A percentile compares a stretch with the other conserved stretches of the same genome.
phyloP scores from a whole-genome alignment of 2,329 filamentous ascomycete species.

The Trichoderma asperellum region DNA sequence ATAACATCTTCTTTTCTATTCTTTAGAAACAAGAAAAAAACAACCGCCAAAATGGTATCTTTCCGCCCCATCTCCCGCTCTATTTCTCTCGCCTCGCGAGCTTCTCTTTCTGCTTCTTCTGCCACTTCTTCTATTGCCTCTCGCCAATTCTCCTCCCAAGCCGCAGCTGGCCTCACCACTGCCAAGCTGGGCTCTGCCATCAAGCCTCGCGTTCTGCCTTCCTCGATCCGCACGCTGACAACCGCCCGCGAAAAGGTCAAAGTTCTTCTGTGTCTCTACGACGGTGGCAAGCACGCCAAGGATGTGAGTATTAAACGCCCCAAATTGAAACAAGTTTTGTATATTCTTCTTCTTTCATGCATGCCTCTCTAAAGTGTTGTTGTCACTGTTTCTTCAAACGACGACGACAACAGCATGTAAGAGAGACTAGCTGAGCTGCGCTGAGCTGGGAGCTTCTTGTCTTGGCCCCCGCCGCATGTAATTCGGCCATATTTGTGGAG shows the following conservation, averaged over 20 bases:
- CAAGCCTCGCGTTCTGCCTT: slow-evolving; percentile 16
- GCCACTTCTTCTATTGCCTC: slow-evolving; percentile 31
- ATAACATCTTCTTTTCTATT: neutral
- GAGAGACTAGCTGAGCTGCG: too few relatives aligned
- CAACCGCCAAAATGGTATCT: slow-evolving; percentile 42
- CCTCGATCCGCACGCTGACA: slow-evolving; percentile 64
- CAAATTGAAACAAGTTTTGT: neutral
- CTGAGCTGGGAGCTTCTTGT: neutral
- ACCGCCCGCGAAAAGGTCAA: slow-evolving; percentile 71
- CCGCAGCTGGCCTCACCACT: slow-evolving; percentile 51
- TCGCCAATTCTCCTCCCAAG: slow-evolving; percentile 36
- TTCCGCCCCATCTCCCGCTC: slow-evolving; percentile 38
- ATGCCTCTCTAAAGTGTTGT: neutral
- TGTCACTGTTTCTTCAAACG: neutral
- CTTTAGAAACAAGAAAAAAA: neutral
- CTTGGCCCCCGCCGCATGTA: neutral
- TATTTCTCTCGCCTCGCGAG: slow-evolving; percentile 36
- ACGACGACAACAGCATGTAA: neutral
- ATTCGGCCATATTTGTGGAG: slow-evolving; percentile 11
- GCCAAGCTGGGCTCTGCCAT: slow-evolving; percentile 40
- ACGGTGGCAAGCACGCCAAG: slow-evolving; percentile 85
- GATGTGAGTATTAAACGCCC: slow-evolving; percentile 62
- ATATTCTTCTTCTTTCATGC: neutral
- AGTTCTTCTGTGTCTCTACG: slow-evolving; percentile 91
- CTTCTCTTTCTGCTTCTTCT: slow-evolving; percentile 36